phyloP scores from a whole-genome alignment of 495 filamentous ascomycete species.

The Hypoxylon rickii region DNA sequence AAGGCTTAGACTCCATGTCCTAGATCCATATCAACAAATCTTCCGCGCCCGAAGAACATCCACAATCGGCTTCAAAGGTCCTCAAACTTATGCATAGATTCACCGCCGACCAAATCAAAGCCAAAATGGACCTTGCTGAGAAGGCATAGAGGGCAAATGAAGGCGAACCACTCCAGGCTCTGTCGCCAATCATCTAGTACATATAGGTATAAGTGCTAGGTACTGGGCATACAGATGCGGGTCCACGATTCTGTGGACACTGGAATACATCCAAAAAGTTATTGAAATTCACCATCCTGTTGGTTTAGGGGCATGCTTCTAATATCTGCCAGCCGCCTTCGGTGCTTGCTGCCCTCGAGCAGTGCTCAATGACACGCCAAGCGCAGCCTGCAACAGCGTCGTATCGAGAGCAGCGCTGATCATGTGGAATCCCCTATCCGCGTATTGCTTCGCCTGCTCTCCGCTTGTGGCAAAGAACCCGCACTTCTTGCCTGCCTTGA shows the following conservation, averaged over 20 bases:
- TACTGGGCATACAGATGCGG: background rate
- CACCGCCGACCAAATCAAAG: slow-evolving; percentile 68
- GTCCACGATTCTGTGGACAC: too few relatives aligned
- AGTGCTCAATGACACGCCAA: slow-evolving; percentile 48
- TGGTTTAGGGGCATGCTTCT: background rate
- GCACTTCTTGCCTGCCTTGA: slow-evolving; percentile 69
- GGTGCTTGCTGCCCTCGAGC: slow-evolving; percentile 50
- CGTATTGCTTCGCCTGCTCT: slow-evolving; percentile 64
- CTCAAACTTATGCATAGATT: slow-evolving; percentile 86
- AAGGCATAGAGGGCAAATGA: slow-evolving; percentile 29
- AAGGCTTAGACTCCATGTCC: slow-evolving; percentile 1
- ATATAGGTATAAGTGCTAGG: too few relatives aligned
- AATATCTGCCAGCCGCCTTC: slow-evolving; percentile 42
- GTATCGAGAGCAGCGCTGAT: slow-evolving; percentile 67
- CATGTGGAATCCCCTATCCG: slow-evolving; percentile 78
- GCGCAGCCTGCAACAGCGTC: slow-evolving; percentile 53
- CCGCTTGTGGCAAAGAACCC: slow-evolving; percentile 78
- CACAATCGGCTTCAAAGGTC: slow-evolving; percentile 60
- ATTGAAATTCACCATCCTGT: too few relatives aligned
- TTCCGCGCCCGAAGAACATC: slow-evolving; percentile 50
- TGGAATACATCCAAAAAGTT: too few relatives aligned
- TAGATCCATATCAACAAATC: slow-evolving; percentile 71
- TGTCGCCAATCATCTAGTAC: too few relatives aligned
- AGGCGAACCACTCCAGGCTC: too few relatives aligned
- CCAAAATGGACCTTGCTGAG: slow-evolving; percentile 70